phyloP scores from a whole-genome alignment of 257 asterid species.

The Solanum tacnaense region DNA sequence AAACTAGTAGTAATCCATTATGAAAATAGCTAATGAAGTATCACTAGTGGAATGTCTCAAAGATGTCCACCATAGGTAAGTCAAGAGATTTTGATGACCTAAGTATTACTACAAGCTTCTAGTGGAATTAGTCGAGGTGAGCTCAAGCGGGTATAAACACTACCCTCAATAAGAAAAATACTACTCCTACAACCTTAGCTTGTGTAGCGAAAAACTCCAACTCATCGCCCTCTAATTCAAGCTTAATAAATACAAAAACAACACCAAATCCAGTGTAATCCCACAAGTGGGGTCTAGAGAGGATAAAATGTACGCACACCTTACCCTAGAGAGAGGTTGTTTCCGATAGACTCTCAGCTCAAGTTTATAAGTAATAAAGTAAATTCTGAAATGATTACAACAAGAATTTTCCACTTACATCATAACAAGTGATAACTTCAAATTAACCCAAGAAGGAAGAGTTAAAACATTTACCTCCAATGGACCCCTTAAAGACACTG shows the following conservation, averaged over 20 bases:
- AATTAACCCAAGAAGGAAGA: background rate
- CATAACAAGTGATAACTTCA: background rate
- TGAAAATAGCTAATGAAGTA: background rate
- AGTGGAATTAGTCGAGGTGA: background rate
- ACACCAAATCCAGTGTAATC: background rate
- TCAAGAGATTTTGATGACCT: background rate
- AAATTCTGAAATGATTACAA: background rate
- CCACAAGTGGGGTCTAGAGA: background rate
- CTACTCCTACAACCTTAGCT: background rate
- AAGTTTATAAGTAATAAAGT: background rate
- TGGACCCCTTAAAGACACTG: slow-evolving; percentile 34
- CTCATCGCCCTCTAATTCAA: background rate
- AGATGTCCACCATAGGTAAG: background rate
- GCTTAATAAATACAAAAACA: background rate
- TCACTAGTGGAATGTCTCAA: background rate
- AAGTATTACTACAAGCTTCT: background rate
- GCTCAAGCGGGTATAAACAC: background rate
- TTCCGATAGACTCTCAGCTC: background rate
- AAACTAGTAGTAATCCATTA: background rate
- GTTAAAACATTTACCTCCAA: slow-evolving; percentile 15
- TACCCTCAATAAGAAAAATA: background rate
- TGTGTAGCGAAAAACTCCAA: background rate
- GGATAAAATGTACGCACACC: rapidly evolving
- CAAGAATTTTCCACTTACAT: background rate
- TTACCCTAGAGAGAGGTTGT: background rate